These are phyloP conservation scores for Ulota crispa DNA, from an alignment of 225 moss, liverwort and hornwort genomes.

Conservation along the genomic window DNA sequence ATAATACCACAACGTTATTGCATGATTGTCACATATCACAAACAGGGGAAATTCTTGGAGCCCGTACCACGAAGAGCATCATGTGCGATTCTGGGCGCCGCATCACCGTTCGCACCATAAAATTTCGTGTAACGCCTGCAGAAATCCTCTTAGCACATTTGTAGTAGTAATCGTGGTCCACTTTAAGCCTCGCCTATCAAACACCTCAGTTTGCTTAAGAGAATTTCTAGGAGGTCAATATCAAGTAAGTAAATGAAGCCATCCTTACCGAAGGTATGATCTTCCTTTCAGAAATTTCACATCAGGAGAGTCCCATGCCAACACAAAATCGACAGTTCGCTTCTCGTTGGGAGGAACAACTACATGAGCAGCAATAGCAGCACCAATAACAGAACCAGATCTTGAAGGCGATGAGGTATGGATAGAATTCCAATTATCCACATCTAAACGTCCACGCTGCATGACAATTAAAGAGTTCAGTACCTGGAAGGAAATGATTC, in stretches of 20 bases:
- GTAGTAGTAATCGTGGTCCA: neutral
- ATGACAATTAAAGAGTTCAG: slow-evolving; percentile 11
- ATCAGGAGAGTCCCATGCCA: slow-evolving; percentile 90
- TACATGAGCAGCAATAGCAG: slow-evolving; percentile 79
- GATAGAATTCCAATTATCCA: slow-evolving; percentile 50
- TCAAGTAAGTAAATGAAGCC: neutral
- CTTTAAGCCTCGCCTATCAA: neutral
- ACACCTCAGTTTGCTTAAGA: neutral
- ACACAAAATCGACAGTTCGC: slow-evolving; percentile 73
- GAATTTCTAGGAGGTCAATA: neutral
- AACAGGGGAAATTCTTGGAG: neutral
- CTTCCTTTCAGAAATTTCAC: slow-evolving; percentile 85
- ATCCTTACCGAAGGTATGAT: slow-evolving; percentile 71
- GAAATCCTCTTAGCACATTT: slow-evolving; percentile 10
- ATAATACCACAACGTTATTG: neutral
- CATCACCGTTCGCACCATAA: slow-evolving; percentile 70
- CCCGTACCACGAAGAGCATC: slow-evolving; percentile 82
- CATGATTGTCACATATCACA: neutral
- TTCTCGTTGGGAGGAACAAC: slow-evolving; percentile 80
- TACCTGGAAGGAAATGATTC: neutral
- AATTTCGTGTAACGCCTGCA: slow-evolving; percentile 92
- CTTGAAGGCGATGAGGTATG: slow-evolving; percentile 63
- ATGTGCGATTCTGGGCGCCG: slow-evolving; percentile 73
- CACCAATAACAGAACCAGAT: slow-evolving; percentile 81
- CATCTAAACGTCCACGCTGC: slow-evolving; percentile 69